Conservation (phyloP, 2,329 filamentous ascomycete species). For the Aspergillus piperis region DNA sequence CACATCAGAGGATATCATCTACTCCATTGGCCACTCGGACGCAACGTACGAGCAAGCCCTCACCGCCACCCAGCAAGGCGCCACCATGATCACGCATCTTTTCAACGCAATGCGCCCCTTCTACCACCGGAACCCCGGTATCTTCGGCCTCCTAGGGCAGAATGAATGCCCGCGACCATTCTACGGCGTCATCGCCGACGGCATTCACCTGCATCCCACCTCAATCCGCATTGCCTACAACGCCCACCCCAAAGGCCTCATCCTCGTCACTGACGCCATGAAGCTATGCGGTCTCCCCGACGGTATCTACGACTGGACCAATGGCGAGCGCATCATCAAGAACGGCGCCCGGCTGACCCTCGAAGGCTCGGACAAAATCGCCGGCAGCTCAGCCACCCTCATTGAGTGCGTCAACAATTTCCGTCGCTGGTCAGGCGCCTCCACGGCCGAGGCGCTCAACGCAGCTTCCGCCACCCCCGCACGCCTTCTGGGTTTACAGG, state of each 20-base stretch:
- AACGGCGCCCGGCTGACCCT: conserved; percentile 71
- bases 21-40: conserved; percentile 83
- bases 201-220: conserved; percentile 85
- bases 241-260: conserved; percentile 78
- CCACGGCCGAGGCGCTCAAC: conserved; percentile 42
- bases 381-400: conserved; percentile 60
- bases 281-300: conserved; percentile 80
- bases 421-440: conserved; percentile 42
- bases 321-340: conserved; percentile 61
- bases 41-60: conserved; percentile 82
- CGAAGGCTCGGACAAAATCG: conserved; percentile 76
- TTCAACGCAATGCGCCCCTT: conserved; percentile 94
- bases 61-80: conserved; percentile 69
- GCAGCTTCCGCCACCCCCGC: conserved; percentile 45
- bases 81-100: conserved; percentile 86
- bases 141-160: conserved; percentile 81
- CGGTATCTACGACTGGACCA: conserved; percentile 83
- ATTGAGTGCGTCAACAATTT: conserved; percentile 50
- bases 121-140: conserved; percentile 85
- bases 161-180: conserved; percentile 63
- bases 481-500: conserved; percentile 40
- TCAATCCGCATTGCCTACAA: conserved; percentile 88
- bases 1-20: conserved; percentile 66
- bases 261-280: conserved; percentile 93
- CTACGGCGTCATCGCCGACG: conserved; percentile 88